Evolutionary conservation across 805 yeast genomes (phyloP), one percentile per base, ranked within the genome.

Genomic region (Saturnispora galanensis): DNA sequence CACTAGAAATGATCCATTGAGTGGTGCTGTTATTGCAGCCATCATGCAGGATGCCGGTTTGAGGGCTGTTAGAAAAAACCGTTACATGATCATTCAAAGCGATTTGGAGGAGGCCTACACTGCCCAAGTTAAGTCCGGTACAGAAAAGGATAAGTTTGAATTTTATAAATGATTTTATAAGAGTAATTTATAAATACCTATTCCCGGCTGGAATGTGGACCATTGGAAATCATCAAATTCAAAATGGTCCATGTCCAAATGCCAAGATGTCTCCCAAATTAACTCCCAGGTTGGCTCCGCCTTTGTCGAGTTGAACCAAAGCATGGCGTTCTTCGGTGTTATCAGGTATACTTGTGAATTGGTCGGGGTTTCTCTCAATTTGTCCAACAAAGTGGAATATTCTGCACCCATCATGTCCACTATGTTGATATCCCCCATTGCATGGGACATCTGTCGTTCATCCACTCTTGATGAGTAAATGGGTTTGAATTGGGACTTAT

Each of bases 31-130:
- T 46, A 93, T 93, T 60, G 97, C 99, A 12, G 98, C 98, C 13
- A 90, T 93, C 55, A 93, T 93, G 98, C 99, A 93, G 74, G 99
- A 94, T 68, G 99, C 99, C 28, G 99, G 99, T 54, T 75, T 93
- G 55, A 79, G 98, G 56, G 99, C 99, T 2, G 97, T 93, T 39
- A 84, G 99, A 70, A 93, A 90, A 70, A 93, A 93, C 66, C 78
- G 99, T 68, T 93, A 94, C 64, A 95, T 93, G 66, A 94, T 93
- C 53, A 71, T 94, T 59, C 97, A 93, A 68, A 81, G 82, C 60
- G 99, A 93, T 69, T 72, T 93, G 62, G 99, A 93, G 64, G 99
- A 93, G 69, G 98, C 98, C 6, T 93, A 93, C 69, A 84, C 95
- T 45, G 69, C 95, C 34, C 98, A 93, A 73, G 98, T 94, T 52